Percentiles rank a stretch among this genome's conserved stretches.
Conservation (phyloP, 106 monocot genomes). For the Hemerocallis citrina region DNA sequence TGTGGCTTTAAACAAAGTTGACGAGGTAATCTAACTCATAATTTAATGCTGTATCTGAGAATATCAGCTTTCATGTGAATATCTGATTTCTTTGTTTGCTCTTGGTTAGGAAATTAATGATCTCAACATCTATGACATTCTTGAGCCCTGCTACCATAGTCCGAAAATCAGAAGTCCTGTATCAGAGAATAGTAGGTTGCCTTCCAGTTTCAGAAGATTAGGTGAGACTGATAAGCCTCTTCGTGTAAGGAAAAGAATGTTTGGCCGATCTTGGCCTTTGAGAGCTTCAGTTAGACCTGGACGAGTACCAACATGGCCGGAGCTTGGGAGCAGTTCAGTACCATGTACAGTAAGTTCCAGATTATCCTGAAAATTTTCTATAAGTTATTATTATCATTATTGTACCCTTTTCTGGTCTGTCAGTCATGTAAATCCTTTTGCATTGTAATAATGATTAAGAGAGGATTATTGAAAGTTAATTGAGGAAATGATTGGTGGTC, state of each 20-base stretch:
- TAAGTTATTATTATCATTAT: too few relatives aligned
- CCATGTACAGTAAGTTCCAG: constrained; percentile 54
- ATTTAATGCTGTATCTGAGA: background rate
- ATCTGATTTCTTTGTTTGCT: background rate
- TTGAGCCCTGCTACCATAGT: constrained; percentile 85
- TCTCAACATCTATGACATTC: constrained; percentile 81
- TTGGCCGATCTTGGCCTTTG: constrained; percentile 89
- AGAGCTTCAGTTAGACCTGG: constrained; percentile 83
- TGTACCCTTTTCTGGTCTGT: too few relatives aligned
- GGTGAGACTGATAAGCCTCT: constrained; percentile 63
- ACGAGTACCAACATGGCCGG: constrained; percentile 86
- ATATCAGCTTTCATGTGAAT: background rate
- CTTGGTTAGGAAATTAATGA: constrained; percentile 33
- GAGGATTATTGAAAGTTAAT: background rate
- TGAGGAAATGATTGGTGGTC: background rate
- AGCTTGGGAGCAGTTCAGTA: constrained; percentile 46
- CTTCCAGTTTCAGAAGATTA: constrained; percentile 64
- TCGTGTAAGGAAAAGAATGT: constrained; percentile 80
- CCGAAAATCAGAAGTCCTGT: constrained; percentile 24
- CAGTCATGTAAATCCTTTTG: too few relatives aligned
- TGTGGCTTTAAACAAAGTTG: constrained; percentile 34
- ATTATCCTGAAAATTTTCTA: too few relatives aligned
- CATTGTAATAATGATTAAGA: background rate
- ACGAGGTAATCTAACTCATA: constrained; percentile 35
- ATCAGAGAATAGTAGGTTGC: constrained; percentile 33